Conservation (phyloP, 164 flowering plant genomes). For the Cinnamomum chago region DNA sequence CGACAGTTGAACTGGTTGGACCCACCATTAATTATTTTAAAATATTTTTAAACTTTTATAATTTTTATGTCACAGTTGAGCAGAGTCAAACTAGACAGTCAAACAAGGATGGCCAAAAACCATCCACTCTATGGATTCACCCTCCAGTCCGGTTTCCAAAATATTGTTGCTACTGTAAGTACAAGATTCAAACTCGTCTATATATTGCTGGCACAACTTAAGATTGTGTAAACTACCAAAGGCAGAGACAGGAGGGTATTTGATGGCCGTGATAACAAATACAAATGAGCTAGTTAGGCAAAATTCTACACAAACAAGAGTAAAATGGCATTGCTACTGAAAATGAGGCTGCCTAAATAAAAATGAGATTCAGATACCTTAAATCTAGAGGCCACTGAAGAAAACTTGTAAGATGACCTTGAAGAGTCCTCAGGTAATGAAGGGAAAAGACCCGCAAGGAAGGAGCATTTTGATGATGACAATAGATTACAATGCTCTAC, state of each 20-base stretch:
- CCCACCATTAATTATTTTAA: too few relatives aligned
- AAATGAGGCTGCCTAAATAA: neutral
- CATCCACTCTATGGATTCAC: too few relatives aligned
- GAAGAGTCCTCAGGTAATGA: constrained; percentile 70
- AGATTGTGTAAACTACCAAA: neutral
- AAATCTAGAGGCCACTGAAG: constrained; percentile 89
- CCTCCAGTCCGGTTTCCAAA: neutral
- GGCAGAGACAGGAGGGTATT: neutral
- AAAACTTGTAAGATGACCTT: constrained; percentile 92
- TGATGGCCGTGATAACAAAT: neutral
- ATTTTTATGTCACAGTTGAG: too few relatives aligned
- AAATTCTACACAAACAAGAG: neutral
- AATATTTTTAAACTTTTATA: too few relatives aligned
- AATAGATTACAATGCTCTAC: constrained; percentile 84
- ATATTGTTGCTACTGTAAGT: neutral
- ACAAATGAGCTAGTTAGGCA: neutral
- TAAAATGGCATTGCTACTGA: neutral
- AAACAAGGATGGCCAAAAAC: too few relatives aligned
- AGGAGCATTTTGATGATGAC: constrained; percentile 79
- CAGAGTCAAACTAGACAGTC: too few relatives aligned
- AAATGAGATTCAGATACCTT: constrained; percentile 48
- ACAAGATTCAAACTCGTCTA: neutral
- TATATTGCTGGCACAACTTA: neutral
- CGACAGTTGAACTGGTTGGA: too few relatives aligned
- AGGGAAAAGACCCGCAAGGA: constrained; percentile 83